Conservation (phyloP, 768 basidiomycete genomes). For the Tricholoma terreum region DNA sequence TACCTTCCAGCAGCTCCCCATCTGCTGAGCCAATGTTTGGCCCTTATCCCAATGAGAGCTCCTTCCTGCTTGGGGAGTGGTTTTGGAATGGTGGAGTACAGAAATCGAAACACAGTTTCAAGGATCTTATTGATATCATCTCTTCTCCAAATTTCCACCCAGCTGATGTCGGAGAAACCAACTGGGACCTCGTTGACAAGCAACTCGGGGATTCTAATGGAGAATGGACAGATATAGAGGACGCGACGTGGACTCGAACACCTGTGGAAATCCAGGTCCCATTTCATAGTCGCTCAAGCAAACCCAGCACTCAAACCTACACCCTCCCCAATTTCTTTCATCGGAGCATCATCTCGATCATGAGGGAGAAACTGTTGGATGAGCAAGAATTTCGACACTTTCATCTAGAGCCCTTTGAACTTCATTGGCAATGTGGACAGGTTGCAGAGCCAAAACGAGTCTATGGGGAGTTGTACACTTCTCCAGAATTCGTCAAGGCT, state of each 20-base stretch:
- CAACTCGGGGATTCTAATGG: not conserved
- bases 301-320: not conserved
- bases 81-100: no score
- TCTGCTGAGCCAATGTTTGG: not conserved
- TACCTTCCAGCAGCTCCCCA: no score
- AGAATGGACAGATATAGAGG: not conserved
- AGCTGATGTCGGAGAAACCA: not conserved
- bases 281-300: slow-evolving; percentile 14
- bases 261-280: not conserved
- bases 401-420: not conserved
- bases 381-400: not conserved
- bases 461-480: slow-evolving; percentile 5
- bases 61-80: no score
- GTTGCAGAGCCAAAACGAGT: not conserved
- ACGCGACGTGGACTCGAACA: not conserved
- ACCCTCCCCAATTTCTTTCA: slow-evolving; percentile 14
- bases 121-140: not conserved
- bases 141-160: not conserved
- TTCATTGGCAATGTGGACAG: slow-evolving; percentile 10
- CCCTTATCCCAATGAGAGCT: no score
- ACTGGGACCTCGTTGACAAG: not conserved
- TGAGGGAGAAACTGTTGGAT: not conserved
- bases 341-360: slow-evolving; percentile 11
- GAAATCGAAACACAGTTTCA: not conserved
- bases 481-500: slow-evolving; percentile 1